A percentile compares a stretch with the other conserved stretches of the same genome.
Evolutionary conservation across 352 stramenopile species (phyloP).

Genomic region (Phytopythium montanum): DNA sequence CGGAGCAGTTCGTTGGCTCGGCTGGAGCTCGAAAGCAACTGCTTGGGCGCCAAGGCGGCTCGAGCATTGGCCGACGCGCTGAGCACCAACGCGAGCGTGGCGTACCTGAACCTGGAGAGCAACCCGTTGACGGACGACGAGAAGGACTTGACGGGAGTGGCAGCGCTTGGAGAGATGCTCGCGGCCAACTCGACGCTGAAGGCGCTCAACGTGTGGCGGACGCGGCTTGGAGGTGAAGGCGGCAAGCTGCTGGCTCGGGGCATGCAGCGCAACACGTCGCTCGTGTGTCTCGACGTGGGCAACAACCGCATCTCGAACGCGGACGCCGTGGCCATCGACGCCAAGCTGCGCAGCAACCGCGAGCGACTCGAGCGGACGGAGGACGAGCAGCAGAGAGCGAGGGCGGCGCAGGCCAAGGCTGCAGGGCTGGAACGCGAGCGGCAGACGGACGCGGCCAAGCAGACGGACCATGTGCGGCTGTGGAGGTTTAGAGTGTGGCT

Average conservation of each 20-base stretch:
- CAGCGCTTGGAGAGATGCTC: conserved; percentile 53
- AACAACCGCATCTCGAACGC: conserved; percentile 67
- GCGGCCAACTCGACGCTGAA: conserved; percentile 53
- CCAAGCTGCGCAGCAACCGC: conserved; percentile 51
- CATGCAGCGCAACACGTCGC: conserved; percentile 44
- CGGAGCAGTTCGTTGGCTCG: conserved; percentile 58
- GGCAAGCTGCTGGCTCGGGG: conserved; percentile 61
- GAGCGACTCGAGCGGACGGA: conserved; percentile 34
- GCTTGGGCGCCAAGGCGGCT: conserved; percentile 42
- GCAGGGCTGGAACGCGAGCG: conserved; percentile 45
- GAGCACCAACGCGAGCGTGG: conserved; percentile 42
- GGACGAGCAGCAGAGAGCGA: conserved; percentile 36
- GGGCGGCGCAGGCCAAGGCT: conserved; percentile 44
- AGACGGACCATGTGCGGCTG: conserved; percentile 48
- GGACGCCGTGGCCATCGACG: conserved; percentile 48
- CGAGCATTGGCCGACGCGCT: conserved; percentile 59
- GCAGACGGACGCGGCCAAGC: conserved; percentile 42
- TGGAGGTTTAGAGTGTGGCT: background rate
- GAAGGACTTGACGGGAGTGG: conserved; percentile 63
- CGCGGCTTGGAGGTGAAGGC: conserved; percentile 55
- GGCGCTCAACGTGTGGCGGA: conserved; percentile 75
- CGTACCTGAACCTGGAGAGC: conserved; percentile 68
- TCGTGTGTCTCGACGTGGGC: conserved; percentile 76
- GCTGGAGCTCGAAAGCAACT: conserved; percentile 70
- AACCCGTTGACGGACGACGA: conserved; percentile 78